A percentile compares a stretch with the other conserved stretches of the same genome.
Conservation (phyloP, 2,329 filamentous ascomycete genomes). For the Plectosphaerella plurivora region DNA sequence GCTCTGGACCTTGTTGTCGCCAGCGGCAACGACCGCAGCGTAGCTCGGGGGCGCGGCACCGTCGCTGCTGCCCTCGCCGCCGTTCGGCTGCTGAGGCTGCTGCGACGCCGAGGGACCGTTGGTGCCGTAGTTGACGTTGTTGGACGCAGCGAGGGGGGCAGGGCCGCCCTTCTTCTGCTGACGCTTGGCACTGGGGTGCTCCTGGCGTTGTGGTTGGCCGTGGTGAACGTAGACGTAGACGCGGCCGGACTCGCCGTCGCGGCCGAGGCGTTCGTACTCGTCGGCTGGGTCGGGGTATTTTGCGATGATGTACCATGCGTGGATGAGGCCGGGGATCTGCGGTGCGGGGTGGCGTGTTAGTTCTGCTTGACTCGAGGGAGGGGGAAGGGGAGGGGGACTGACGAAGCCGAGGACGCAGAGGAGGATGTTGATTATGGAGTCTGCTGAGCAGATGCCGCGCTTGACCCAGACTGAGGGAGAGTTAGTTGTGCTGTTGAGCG, state of each 20-base stretch:
- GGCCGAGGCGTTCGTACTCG: conserved; percentile 61
- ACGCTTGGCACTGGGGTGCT: conserved; percentile 23
- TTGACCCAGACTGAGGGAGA: conserved; percentile 82
- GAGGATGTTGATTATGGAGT: conserved; percentile 92
- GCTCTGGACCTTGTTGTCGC: conserved; percentile 85
- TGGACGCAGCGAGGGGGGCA: conserved; percentile 28
- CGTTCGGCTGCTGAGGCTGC: conserved; percentile 24
- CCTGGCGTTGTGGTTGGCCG: conserved; percentile 26
- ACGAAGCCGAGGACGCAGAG: conserved; percentile 73
- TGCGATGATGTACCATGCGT: conserved; percentile 97
- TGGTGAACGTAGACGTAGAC: conserved; percentile 75
- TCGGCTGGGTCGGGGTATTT: conserved; percentile 74
- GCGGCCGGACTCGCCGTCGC: conserved; percentile 50
- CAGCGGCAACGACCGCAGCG: conserved; percentile 74
- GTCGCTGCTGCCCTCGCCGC: conserved; percentile 38
- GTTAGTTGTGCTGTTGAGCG: conserved; percentile 21
- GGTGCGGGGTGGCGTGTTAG: not conserved
- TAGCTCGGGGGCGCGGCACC: conserved; percentile 73
- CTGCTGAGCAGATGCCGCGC: conserved; percentile 83
- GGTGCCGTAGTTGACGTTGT: conserved; percentile 17
- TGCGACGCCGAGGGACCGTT: conserved; percentile 15
- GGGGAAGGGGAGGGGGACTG: conserved; percentile 17
- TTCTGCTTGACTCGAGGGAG: not conserved
- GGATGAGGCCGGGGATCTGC: conserved; percentile 77
- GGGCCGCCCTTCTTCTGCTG: conserved; percentile 30